phyloP scores from a whole-genome alignment of 129 eudicot genomes.

The Helianthus tuberosus region DNA sequence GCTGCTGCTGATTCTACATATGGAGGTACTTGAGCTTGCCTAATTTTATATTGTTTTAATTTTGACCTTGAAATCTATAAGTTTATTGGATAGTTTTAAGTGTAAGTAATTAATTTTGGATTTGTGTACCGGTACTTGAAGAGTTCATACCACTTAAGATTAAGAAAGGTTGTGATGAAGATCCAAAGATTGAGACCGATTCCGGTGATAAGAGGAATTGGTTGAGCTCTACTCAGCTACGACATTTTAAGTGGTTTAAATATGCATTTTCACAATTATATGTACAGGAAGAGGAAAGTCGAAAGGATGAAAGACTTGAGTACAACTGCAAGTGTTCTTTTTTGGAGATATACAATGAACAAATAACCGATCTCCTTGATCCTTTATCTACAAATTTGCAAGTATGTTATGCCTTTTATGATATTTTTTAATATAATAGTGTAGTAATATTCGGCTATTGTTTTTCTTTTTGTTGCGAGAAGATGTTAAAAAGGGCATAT shows the following conservation, averaged over 20 bases:
- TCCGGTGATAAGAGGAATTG: slow-evolving; percentile 69
- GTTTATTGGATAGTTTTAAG: background rate
- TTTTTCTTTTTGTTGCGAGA: slow-evolving; percentile 64
- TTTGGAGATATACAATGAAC: slow-evolving; percentile 91
- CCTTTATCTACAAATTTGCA: slow-evolving; percentile 90
- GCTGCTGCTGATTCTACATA: slow-evolving; percentile 61
- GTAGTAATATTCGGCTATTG: background rate
- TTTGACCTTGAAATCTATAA: background rate
- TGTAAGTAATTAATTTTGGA: slow-evolving; percentile 14
- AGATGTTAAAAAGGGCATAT: slow-evolving; percentile 80
- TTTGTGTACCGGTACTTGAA: slow-evolving; percentile 43
- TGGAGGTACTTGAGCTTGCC: slow-evolving; percentile 53
- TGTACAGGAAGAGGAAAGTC: slow-evolving; percentile 77
- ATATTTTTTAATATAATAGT: background rate
- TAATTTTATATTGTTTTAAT: background rate
- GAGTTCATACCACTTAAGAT: slow-evolving; percentile 76
- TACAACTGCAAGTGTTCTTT: slow-evolving; percentile 92
- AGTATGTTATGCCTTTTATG: slow-evolving; percentile 42
- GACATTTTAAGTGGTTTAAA: background rate
- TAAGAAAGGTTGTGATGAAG: slow-evolving; percentile 50
- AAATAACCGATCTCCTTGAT: slow-evolving; percentile 88
- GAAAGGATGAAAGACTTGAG: slow-evolving; percentile 71
- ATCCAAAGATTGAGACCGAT: slow-evolving; percentile 40
- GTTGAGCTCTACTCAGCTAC: slow-evolving; percentile 61
- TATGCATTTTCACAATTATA: background rate